These are phyloP conservation scores for Smittium mucronatum DNA, from an alignment of 371 early-diverging fungal species.

Conservation along the genomic window DNA sequence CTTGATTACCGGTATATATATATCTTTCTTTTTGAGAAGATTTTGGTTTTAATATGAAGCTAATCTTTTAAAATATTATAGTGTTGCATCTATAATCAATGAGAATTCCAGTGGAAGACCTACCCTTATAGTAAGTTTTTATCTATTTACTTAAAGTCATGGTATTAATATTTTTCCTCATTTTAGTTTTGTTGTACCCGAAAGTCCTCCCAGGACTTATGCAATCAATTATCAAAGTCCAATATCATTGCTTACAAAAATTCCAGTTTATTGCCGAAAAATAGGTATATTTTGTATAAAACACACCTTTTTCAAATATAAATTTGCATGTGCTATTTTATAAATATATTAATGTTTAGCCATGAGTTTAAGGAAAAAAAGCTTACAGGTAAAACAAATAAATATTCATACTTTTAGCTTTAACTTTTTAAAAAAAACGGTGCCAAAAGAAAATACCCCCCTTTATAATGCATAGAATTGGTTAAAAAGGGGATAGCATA, in stretches of 20 bases:
- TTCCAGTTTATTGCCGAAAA: background rate
- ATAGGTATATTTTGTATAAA: background rate
- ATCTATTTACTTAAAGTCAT: background rate
- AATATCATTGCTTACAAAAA: background rate
- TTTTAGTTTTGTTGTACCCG: conserved; percentile 12
- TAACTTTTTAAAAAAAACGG: background rate
- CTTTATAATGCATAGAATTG: background rate
- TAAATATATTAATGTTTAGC: background rate
- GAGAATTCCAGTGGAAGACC: conserved; percentile 4
- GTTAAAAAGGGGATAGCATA: conserved; percentile 5
- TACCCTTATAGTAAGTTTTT: conserved; percentile 1
- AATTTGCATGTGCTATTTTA: too few relatives aligned
- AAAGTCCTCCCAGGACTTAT: conserved; percentile 1
- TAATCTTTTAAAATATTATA: background rate
- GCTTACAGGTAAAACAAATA: background rate
- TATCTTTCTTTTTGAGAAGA: background rate
- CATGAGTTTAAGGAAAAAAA: conserved; percentile 5
- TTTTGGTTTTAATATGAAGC: background rate
- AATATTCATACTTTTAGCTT: background rate
- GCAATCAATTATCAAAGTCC: conserved; percentile 1
- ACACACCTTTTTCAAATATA: too few relatives aligned
- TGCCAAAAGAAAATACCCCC: too few relatives aligned
- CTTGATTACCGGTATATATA: conserved; percentile 12
- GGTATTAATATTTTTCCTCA: background rate
- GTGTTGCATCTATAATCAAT: background rate